These are phyloP conservation scores for Bothriochloa decipiens DNA, from an alignment of 176 grass and related monocot species.

Conservation along the genomic window DNA sequence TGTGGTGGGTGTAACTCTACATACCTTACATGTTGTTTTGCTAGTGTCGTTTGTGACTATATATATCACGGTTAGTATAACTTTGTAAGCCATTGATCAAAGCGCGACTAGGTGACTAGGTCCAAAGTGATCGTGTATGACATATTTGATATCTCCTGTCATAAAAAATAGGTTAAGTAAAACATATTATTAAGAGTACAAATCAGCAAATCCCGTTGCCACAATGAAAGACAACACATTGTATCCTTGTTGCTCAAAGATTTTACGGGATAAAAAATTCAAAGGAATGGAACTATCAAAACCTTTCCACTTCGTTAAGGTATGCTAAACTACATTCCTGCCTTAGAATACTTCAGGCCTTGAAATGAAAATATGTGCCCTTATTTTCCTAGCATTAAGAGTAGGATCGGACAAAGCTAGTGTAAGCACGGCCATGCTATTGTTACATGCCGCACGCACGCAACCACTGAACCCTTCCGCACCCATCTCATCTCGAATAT, in stretches of 20 bases:
- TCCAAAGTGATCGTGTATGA: neutral
- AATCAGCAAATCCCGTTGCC: neutral
- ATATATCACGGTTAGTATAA: neutral
- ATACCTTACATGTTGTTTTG: neutral
- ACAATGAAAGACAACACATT: neutral
- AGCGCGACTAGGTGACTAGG: neutral
- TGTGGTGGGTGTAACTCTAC: neutral
- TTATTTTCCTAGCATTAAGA: neutral
- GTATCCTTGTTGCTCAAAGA: neutral
- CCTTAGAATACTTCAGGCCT: neutral
- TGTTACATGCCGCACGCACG: too few species aligned
- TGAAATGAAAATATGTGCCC: too few species aligned
- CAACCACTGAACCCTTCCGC: too few species aligned
- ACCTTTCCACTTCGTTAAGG: neutral
- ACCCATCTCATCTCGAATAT: too few species aligned
- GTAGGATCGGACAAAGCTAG: too few species aligned
- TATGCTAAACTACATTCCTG: neutral
- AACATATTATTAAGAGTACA: neutral
- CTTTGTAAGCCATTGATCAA: neutral
- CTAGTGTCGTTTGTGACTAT: neutral
- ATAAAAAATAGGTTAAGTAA: neutral
- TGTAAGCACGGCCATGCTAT: too few species aligned
- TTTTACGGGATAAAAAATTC: too few species aligned
- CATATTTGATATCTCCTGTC: neutral
- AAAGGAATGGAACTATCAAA: neutral